Base-by-base conservation (phyloP, 495 filamentous ascomycete genomes). In the Hypoxylon intermedium region DNA sequence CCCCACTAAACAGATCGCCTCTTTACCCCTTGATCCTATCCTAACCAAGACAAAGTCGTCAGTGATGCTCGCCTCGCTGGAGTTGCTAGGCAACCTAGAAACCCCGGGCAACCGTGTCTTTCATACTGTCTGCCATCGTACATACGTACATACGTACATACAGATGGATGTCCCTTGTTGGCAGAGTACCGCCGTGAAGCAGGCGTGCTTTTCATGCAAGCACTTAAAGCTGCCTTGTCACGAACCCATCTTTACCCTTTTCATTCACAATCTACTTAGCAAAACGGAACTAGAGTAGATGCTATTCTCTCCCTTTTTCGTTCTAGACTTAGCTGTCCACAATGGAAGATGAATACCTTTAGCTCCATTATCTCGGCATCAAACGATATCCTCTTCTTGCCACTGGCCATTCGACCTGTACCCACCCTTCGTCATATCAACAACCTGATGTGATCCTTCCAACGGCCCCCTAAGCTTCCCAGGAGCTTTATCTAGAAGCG, bases 71-170 rank as follows among this genome's bases (percentile, higher is more conserved):
- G 53, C 56, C 60, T 68, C 53, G 49, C 21, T 46, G 53, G 53
- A 69, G 68, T 71, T 71, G 68, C 68, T 71, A 67, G 66, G 68
- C 68, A n/a, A n/a, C n/a, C n/a, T n/a, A n/a, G n/a, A n/a, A n/a
- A n/a, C n/a, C n/a, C n/a, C n/a, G n/a, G n/a, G n/a, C n/a, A 71
- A 63, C 65, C 62, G 63, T 68, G 59, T 54, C 66, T 64, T 58
- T 69, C 59, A 56, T 62, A 63, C 55, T 63, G 44, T 66, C 30
- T 46, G 16, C 50, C 43, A 53, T n/a, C n/a, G n/a, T n/a, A n/a
- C n/a, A n/a, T n/a, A n/a, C n/a, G n/a, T n/a, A n/a, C n/a, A n/a
- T n/a, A n/a, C n/a, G n/a, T n/a, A n/a, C n/a, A n/a, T 58, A 49
- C 28, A 58, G 28, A 54, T 26, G n/a, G 23, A 9, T 7, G 15